These are phyloP conservation scores for Tetraselmis chui DNA, from an alignment of 139 green algal species.

Conservation along the genomic window DNA sequence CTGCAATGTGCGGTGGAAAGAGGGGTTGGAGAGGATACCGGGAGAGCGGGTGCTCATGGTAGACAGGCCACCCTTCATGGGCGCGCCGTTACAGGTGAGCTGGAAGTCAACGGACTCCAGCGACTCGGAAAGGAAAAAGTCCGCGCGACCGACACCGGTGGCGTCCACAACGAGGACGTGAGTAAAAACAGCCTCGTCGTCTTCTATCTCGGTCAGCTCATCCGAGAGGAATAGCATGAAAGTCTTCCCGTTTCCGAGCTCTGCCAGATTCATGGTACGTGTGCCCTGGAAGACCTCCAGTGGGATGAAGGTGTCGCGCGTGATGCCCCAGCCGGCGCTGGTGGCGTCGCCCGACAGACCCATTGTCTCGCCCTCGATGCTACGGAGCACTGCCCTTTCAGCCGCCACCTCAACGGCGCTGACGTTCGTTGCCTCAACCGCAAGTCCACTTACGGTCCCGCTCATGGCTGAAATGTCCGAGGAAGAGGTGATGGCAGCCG, in stretches of 20 bases:
- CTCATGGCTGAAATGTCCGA: too few relatives aligned
- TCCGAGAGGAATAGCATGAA: not conserved
- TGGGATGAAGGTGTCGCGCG: not conserved
- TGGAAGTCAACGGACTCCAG: not conserved
- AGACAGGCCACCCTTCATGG: not conserved
- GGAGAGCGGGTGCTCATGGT: not conserved
- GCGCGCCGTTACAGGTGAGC: not conserved
- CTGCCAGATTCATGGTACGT: not conserved
- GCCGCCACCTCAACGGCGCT: too few relatives aligned
- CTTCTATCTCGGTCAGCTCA: not conserved
- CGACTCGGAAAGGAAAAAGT: not conserved
- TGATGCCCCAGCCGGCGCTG: not conserved
- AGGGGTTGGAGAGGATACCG: not conserved
- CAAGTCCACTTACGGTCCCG: too few relatives aligned
- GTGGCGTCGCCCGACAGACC: not conserved
- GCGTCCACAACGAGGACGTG: not conserved
- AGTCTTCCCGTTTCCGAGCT: not conserved
- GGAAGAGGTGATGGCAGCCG: too few relatives aligned
- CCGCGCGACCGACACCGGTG: not conserved
- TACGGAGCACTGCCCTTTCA: too few relatives aligned
- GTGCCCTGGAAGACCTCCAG: not conserved
- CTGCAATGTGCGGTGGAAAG: not conserved
- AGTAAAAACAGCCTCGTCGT: not conserved
- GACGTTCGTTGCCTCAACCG: too few relatives aligned
- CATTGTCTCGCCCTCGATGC: not conserved